A percentile compares a stretch with the other conserved stretches of the same genome.
Conservation (phyloP, 2,329 filamentous ascomycete genomes). For the Elsinoe perseae region DNA sequence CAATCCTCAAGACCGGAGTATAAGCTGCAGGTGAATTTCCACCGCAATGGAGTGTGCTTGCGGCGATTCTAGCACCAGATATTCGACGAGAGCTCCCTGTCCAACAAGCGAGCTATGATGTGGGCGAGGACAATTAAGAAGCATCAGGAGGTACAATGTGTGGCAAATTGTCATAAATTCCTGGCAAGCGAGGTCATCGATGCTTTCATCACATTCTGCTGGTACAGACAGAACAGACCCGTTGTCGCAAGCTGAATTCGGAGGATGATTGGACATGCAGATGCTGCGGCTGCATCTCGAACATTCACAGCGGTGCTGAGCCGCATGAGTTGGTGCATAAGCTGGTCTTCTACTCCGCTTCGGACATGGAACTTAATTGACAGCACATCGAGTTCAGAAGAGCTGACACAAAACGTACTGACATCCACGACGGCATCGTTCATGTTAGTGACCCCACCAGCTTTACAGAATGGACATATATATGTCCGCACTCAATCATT, state of each 20-base stretch:
- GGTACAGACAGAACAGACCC: background rate
- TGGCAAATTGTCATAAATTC: background rate
- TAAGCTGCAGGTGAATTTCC: background rate
- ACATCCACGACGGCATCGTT: background rate
- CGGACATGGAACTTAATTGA: background rate
- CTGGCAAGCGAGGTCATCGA: background rate
- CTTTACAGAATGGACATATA: background rate
- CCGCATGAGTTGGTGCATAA: background rate
- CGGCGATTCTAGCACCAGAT: background rate
- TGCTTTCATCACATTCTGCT: background rate
- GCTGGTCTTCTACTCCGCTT: background rate
- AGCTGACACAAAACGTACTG: background rate
- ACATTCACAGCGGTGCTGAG: background rate
- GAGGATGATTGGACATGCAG: background rate
- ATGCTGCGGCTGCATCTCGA: background rate
- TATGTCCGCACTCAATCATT: background rate
- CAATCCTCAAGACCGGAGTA: background rate
- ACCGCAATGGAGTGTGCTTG: background rate
- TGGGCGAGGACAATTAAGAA: background rate
- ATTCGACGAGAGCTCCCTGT: background rate
- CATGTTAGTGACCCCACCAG: background rate
- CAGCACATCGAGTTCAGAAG: background rate
- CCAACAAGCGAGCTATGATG: background rate
- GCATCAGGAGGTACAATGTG: background rate
- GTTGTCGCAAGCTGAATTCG: background rate